phyloP scores from a whole-genome alignment of 768 basidiomycete genomes.

The Daedaleopsis nitida region DNA sequence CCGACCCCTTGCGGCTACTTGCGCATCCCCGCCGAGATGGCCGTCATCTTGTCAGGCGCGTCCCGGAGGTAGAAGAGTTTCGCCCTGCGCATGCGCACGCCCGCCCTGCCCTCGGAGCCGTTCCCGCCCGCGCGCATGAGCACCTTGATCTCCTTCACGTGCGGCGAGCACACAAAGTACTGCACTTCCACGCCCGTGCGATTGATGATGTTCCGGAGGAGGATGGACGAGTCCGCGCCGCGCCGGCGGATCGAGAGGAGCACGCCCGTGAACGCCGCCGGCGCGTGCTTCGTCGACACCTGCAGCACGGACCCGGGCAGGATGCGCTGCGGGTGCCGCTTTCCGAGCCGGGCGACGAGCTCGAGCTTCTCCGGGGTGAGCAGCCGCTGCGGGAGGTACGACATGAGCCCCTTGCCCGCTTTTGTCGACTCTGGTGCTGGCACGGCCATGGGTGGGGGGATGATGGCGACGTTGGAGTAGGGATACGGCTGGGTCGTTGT shows the following conservation, averaged over 20 bases:
- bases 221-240: slow-evolving; percentile 86
- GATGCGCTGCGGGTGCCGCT: slow-evolving; percentile 66
- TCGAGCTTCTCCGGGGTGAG: slow-evolving; percentile 68
- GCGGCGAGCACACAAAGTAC: slow-evolving; percentile 83
- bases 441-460: slow-evolving; percentile 45
- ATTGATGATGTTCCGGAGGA: slow-evolving; percentile 87
- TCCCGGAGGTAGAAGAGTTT: slow-evolving; percentile 84
- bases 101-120: slow-evolving; percentile 39
- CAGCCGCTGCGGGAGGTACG: slow-evolving; percentile 65
- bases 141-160: slow-evolving; percentile 85
- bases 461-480: slow-evolving; percentile 70
- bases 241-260: slow-evolving; percentile 80
- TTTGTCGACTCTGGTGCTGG: slow-evolving; percentile 49
- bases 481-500: slow-evolving; percentile 57
- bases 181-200: slow-evolving; percentile 93
- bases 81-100: slow-evolving; percentile 68
- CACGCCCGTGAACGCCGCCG: slow-evolving; percentile 86
- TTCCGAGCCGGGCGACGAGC: slow-evolving; percentile 75
- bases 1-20: slow-evolving; percentile 19
- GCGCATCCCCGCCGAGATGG: slow-evolving; percentile 56
- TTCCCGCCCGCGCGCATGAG: slow-evolving; percentile 54
- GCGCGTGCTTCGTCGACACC: slow-evolving; percentile 75
- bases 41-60: slow-evolving; percentile 83
- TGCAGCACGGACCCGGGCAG: slow-evolving; percentile 86
- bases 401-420: slow-evolving; percentile 79